These are phyloP conservation scores for Fusarium poae DNA, from an alignment of 2,329 filamentous ascomycete species.

Conservation along the genomic window DNA sequence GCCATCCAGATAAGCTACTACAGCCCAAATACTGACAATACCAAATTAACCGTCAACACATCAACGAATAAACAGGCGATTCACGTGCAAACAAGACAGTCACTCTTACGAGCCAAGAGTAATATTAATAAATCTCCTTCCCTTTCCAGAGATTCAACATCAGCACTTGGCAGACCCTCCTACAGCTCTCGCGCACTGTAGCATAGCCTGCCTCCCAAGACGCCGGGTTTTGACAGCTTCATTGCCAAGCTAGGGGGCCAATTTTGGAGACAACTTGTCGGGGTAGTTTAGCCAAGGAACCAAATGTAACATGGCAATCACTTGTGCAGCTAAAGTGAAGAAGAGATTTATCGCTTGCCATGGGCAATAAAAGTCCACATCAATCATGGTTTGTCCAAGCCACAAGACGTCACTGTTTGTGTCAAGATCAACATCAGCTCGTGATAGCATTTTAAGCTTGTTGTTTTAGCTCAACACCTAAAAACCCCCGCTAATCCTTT, in stretches of 20 bases:
- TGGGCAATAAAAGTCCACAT: background rate
- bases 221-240: constrained; percentile 33
- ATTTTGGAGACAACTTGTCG: constrained; percentile 21
- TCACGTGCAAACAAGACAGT: background rate
- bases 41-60: background rate
- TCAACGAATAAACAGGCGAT: background rate
- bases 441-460: constrained; percentile 42
- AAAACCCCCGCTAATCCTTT: background rate
- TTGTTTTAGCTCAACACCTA: constrained; percentile 11
- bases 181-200: background rate
- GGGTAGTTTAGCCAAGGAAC: background rate
- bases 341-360: background rate
- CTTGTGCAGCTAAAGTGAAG: too few species aligned
- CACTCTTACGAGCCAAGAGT: background rate
- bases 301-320: background rate
- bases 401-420: constrained; percentile 13
- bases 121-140: constrained; percentile 25
- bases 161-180: background rate
- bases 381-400: background rate
- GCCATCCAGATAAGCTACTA: background rate
- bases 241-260: constrained; percentile 9
- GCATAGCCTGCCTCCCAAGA: constrained; percentile 10
- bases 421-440: background rate
- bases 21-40: too few species aligned
- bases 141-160: constrained; percentile 18